phyloP scores from a whole-genome alignment of 2,329 filamentous ascomycete species.

The Fusarium sp. region DNA sequence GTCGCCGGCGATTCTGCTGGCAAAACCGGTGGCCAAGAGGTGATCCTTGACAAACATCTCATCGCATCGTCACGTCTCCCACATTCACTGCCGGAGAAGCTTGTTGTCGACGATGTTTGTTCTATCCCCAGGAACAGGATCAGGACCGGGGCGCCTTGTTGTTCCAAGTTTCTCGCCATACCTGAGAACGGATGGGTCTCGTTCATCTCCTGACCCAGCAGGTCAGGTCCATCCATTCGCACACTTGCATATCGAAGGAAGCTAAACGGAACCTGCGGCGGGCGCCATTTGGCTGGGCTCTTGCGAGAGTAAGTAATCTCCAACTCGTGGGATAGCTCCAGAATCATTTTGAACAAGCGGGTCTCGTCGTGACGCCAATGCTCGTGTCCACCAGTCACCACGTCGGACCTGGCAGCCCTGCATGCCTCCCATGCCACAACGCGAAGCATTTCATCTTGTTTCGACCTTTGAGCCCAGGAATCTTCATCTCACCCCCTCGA shows the following conservation, averaged over 20 bases:
- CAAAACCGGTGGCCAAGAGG: neutral
- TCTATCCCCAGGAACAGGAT: neutral
- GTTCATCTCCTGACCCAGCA: constrained; percentile 31
- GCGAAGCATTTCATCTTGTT: constrained; percentile 31
- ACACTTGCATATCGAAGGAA: constrained; percentile 18
- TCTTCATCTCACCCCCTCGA: constrained; percentile 36
- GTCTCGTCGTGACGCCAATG: constrained; percentile 33
- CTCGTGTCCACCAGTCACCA: constrained; percentile 35
- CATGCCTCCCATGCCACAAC: constrained; percentile 24
- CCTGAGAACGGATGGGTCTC: constrained; percentile 27
- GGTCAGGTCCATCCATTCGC: neutral
- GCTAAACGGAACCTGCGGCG: constrained; percentile 29
- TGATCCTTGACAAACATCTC: constrained; percentile 13
- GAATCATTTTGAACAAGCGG: constrained; percentile 42
- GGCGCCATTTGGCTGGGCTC: constrained; percentile 26
- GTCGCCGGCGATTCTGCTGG: constrained; percentile 12
- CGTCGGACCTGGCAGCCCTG: constrained; percentile 32
- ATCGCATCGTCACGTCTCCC: neutral
- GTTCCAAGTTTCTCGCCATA: constrained; percentile 16
- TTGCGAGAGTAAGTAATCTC: constrained; percentile 36
- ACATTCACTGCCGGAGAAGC: constrained; percentile 9
- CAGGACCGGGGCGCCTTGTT: neutral
- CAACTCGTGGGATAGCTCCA: constrained; percentile 31
- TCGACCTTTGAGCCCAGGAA: constrained; percentile 17
- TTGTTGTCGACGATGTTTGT: constrained; percentile 10